Evolutionary conservation across 768 basidiomycete species (phyloP), one percentile per base, ranked within the genome.

Genomic region (Boletus insuetus): DNA sequence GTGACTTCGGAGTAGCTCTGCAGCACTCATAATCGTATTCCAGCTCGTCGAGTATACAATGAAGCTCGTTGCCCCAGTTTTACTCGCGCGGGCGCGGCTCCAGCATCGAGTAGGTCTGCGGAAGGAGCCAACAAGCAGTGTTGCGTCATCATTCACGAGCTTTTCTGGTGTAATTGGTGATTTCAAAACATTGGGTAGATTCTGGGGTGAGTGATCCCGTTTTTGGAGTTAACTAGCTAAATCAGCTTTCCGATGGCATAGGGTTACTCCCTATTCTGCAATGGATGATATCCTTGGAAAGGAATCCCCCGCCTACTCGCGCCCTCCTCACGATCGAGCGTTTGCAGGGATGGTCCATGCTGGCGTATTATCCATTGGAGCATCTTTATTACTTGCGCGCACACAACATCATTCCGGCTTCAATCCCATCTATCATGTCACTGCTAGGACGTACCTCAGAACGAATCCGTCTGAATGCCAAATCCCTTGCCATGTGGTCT

Each of bases 191-290:
- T 69, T 93, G 19, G 89, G 87, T 77, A 79, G 90, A 59, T 77
- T 91, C 60, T 91, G 89, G 86, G 91, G 91, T 89, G 64, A 66
- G 82, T 40, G n/a, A 29, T 22, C 9, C 53, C 9, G 31, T 1
- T 34, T 46, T 40, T 42, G 37, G 52, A 42, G 13, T 17, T 16
- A 10, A 34, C 34, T 17, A 37, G 3, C 5, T 16, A 29, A 31
- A 17, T 29, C 29, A 35, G 16, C 45, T 16, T n/a, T 46, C 17
- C 39, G 43, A 22, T 59, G 34, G 48, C 26, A 19, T 56, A 91
- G 89, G 89, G 46, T 72, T 91, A n/a, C 72, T 92, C 17, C 86
- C 88, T 24, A 89, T 89, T 40, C 69, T 91, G 42, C 86, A 89
- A 64, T 92, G 89, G 90, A 77, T 92, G 46, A 83, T 87, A 17